phyloP scores from a whole-genome alignment of 306 rosid species.

The Pyrus communis region DNA sequence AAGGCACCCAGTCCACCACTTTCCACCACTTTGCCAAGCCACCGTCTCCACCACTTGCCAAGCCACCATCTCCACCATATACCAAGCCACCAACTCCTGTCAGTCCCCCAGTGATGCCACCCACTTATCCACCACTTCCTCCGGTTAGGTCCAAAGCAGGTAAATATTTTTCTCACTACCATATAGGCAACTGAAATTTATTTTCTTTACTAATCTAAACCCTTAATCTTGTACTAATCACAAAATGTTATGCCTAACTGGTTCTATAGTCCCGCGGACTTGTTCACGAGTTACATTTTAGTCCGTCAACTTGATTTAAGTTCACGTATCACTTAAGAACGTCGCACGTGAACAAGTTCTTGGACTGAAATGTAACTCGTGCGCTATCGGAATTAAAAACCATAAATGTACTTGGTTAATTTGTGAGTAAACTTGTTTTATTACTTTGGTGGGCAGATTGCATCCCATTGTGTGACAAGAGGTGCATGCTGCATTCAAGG shows the following conservation, averaged over 20 bases:
- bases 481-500: conserved; percentile 63
- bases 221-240: background rate
- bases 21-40: background rate
- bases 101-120: conserved; percentile 6
- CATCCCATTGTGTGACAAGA: conserved; percentile 43
- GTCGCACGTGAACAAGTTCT: too few relatives aligned
- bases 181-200: background rate
- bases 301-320: too few relatives aligned
- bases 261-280: too few relatives aligned
- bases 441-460: conserved; percentile 45
- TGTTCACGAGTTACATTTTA: too few relatives aligned
- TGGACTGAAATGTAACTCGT: too few relatives aligned
- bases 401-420: background rate
- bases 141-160: conserved; percentile 48
- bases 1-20: conserved; percentile 6
- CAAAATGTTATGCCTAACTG: background rate
- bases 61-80: background rate
- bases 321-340: too few relatives aligned
- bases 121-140: conserved; percentile 32
- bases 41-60: background rate
- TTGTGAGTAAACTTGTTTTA: background rate
- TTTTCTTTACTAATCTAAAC: background rate
- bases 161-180: background rate
- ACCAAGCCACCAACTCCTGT: background rate
- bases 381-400: too few relatives aligned